Percentiles rank a stretch among this genome's conserved stretches.
Conservation (phyloP, 768 basidiomycete genomes). For the Amanita subjunquillea region DNA sequence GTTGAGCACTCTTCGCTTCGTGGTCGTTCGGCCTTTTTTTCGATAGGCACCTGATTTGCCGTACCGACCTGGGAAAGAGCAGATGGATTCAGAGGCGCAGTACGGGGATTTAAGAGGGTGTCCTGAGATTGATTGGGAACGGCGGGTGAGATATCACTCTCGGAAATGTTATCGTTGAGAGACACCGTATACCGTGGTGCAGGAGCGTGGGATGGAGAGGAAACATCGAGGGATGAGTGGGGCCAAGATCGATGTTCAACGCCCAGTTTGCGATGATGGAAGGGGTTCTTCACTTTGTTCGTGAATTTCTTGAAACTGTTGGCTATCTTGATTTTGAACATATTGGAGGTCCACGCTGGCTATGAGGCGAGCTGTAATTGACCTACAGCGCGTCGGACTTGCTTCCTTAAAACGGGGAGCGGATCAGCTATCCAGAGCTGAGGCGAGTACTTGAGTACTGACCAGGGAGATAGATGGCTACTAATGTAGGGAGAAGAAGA, state of each 20-base stretch:
- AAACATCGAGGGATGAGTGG: background rate
- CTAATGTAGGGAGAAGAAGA: too few species aligned
- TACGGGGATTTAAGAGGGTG: too few species aligned
- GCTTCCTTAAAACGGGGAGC: too few species aligned
- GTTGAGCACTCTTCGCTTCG: background rate
- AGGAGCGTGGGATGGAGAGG: background rate
- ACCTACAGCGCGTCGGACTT: too few species aligned
- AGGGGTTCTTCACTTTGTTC: background rate
- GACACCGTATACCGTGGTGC: background rate
- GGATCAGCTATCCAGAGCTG: too few species aligned
- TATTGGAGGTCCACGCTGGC: too few species aligned
- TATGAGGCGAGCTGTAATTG: too few species aligned
- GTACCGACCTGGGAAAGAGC: background rate
- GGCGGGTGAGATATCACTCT: background rate
- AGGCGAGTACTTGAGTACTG: too few species aligned
- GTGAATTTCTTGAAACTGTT: background rate
- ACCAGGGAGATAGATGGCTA: too few species aligned
- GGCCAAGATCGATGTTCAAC: background rate
- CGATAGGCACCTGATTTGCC: too few species aligned
- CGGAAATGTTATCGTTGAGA: background rate
- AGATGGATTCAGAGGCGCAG: too few species aligned
- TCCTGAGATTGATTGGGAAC: background rate
- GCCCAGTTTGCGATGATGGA: background rate
- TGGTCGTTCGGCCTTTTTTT: background rate
- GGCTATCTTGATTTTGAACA: too few species aligned